Conservation (phyloP, 208 protist genomes). For the Phytomonas serpens region DNA sequence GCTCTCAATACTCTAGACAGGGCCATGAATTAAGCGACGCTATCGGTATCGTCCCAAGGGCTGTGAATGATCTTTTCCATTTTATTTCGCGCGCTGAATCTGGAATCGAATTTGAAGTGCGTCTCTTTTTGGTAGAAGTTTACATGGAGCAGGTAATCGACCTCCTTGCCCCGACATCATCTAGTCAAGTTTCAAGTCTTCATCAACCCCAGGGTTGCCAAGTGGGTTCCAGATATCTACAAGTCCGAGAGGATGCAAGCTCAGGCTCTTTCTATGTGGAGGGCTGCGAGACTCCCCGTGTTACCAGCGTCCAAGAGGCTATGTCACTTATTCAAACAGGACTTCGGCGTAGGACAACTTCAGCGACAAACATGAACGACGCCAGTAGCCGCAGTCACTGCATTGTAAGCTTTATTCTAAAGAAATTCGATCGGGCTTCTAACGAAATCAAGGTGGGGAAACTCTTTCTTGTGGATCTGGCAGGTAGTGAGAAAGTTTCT, state of each 20-base stretch:
- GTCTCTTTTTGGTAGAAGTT: slow-evolving; percentile 94
- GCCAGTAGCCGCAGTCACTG: slow-evolving; percentile 82
- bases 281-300: slow-evolving; percentile 77
- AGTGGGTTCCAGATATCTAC: slow-evolving; percentile 16
- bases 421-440: slow-evolving; percentile 33
- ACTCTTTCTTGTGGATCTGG: slow-evolving; percentile 87
- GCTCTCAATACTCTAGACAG: background rate
- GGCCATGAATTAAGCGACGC: slow-evolving; percentile 5
- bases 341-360: slow-evolving; percentile 57
- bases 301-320: slow-evolving; percentile 75
- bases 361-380: slow-evolving; percentile 85
- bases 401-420: slow-evolving; percentile 77
- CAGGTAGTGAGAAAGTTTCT: slow-evolving; percentile 82
- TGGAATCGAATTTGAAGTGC: slow-evolving; percentile 89
- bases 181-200: background rate
- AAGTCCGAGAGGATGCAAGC: slow-evolving; percentile 66
- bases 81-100: slow-evolving; percentile 52
- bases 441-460: slow-evolving; percentile 75
- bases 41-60: slow-evolving; percentile 90
- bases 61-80: slow-evolving; percentile 89
- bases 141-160: slow-evolving; percentile 97
- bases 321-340: slow-evolving; percentile 75
- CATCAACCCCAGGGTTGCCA: background rate
- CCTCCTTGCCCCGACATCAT: slow-evolving; percentile 58
- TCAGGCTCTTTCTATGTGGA: slow-evolving; percentile 84